Base-by-base conservation (phyloP, 2,329 filamentous ascomycete genomes). In the Lachnellula occidentalis region DNA sequence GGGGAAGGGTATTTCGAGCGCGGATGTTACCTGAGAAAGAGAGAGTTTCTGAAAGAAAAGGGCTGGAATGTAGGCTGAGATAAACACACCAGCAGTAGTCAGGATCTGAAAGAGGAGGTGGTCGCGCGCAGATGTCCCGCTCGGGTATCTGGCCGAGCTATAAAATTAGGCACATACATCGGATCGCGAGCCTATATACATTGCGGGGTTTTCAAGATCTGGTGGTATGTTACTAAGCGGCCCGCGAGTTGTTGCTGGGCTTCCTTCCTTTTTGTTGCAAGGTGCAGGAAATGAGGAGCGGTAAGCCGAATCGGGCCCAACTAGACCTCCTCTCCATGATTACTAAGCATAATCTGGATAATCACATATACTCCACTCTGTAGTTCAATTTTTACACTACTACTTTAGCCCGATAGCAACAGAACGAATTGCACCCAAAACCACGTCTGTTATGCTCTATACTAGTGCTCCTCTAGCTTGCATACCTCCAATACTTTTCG, bases 151-250 rank as follows among this genome's bases (percentile, higher is more conserved):
- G 43, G 43, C 17, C 22, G 22, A 31, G 43, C 22, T n/a, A n/a
- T 42, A 17, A 17, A 7, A 50, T 48, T 48, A 36, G 9, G 34
- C 48, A 39, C 22, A 48, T 55, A 48, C 45, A 55, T 50, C 27
- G 34, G 21, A 37, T 37, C 11, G n/a, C 11, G 43, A n/a, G 43
- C 22, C 43, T 46, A 31, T 45, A 51, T 14, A 17, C 34, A 7
- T 19, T 24, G 31, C 19, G 24, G 17, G 17, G 46, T 50, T 55
- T 48, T 51, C 43, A 51, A 43, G 53, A 49, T 51, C 53, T 22
- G 41, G 43, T 55, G 53, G 43, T 17, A 17, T 31, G 8, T 46
- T 24, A 17, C 43, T 8, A 21, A n/a, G 22, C 21, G 43, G 22
- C 21, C 4, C 9, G 9, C 9, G 9, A 31, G 9, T 46, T 27